Evolutionary conservation across 768 basidiomycete genomes (phyloP), one percentile per base, ranked within the genome.

Genomic region (Boletus vermiculosoides): DNA sequence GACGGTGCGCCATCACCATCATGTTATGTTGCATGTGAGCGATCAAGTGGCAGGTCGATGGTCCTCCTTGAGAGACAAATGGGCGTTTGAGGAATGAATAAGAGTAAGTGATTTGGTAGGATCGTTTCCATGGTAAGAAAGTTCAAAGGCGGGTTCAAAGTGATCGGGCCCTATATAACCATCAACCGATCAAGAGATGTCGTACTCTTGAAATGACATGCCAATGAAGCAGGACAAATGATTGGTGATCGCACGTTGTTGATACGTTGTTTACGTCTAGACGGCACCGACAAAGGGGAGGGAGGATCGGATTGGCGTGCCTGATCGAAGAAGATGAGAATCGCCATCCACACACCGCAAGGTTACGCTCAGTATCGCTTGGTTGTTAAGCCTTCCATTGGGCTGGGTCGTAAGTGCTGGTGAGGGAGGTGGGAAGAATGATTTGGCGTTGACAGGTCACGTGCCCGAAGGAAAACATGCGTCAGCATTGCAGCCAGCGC

Each of bases 281-380:
- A 64, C 71, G 71, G 71, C 58, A 68, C 71, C 71, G 71, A 71
- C 70, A 72, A 68, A 50, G 70, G 66, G 66, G 50, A 54, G 52
- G 48, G 36, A 18, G 54, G 47, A 34, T 53, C 46, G 56, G 60
- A 52, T 50, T 56, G 62, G 57, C 20, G 71, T 73, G 60, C 72
- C 70, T 73, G 67, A 60, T 68, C 50, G 20, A 12, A 50, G 51
- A 53, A 59, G 57, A 58, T 49, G 62, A 66, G 66, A 66, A 66
- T 58, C 65, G 40, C 52, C 51, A 54, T 54, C 52, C 54, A 34
- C 47, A 65, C 46, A 53, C 59, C 52, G 52, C 59, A 65, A 47
- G 59, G 59, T 44, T 45, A 60, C 53, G 53, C 25, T 52, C 52
- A 48, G 54, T 62, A 39, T 63, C 62, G 62, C 57, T 52, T 64